These are phyloP conservation scores for Funneliformis caledonium DNA, from an alignment of 371 early-diverging fungal species.

Conservation along the genomic window DNA sequence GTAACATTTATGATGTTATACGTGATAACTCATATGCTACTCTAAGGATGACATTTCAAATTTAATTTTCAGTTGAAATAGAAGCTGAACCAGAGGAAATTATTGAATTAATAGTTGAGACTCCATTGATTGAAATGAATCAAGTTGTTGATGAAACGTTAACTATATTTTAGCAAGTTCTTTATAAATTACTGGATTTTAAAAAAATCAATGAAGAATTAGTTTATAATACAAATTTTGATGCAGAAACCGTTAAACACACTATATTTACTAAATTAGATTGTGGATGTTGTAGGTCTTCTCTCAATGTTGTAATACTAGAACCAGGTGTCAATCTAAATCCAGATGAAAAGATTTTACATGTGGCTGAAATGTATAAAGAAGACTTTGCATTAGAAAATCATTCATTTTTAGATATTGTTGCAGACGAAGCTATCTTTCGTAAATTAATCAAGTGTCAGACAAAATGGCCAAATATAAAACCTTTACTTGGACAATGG, in stretches of 20 bases:
- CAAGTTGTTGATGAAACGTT: not conserved
- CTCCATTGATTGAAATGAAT: not conserved
- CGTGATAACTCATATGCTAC: no score
- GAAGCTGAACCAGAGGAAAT: no score
- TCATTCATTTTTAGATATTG: no score
- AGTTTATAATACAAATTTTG: not conserved
- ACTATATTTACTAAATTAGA: not conserved
- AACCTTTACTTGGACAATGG: no score
- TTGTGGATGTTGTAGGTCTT: not conserved
- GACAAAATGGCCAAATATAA: no score
- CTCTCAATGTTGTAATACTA: not conserved
- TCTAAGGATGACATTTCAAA: no score
- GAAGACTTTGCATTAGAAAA: no score
- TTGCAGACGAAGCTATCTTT: no score
- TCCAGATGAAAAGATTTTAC: no score
- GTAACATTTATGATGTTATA: no score
- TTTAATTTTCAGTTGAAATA: not conserved
- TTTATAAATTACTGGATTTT: not conserved
- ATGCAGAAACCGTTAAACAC: not conserved
- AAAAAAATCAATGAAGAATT: not conserved
- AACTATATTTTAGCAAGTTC: not conserved
- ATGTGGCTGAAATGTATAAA: no score
- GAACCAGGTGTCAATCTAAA: constrained; percentile 10
- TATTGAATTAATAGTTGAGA: not conserved
- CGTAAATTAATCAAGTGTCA: no score